Evolutionary conservation across 2,329 filamentous ascomycete species (phyloP).

Genomic region (Fonsecaea erecta): DNA sequence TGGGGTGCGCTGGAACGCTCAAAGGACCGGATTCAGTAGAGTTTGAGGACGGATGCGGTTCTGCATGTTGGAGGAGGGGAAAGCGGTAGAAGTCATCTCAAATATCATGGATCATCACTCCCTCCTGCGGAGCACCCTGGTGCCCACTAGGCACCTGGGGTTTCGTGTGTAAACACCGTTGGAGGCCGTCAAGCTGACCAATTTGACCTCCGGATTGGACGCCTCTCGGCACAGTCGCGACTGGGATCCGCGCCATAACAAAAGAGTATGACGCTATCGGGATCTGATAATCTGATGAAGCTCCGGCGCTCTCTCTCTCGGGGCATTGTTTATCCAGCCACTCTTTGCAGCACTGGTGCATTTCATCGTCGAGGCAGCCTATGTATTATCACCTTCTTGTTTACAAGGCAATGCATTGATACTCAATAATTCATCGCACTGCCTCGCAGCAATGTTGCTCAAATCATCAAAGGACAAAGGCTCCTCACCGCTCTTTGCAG

Average conservation of each 20-base stretch:
- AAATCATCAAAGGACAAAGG: background rate
- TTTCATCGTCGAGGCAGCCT: background rate
- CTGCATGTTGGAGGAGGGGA: background rate
- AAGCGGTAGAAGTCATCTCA: background rate
- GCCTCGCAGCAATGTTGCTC: background rate
- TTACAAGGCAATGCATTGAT: background rate
- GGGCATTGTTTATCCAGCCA: background rate
- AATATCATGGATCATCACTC: slow-evolving; percentile 9
- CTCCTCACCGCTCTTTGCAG: background rate
- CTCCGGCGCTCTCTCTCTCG: background rate
- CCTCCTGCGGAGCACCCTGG: slow-evolving; percentile 4
- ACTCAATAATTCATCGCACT: background rate
- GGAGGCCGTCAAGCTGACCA: slow-evolving; percentile 19
- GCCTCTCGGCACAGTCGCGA: background rate
- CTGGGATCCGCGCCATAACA: background rate
- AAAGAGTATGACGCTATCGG: slow-evolving; percentile 8
- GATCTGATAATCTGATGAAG: background rate
- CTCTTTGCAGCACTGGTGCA: background rate
- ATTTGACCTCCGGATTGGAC: slow-evolving; percentile 23
- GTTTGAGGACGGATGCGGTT: background rate
- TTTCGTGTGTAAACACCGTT: slow-evolving; percentile 1
- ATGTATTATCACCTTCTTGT: background rate
- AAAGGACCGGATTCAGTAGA: background rate
- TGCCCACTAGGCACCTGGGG: slow-evolving; percentile 16
- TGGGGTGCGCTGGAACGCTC: background rate